Evolutionary conservation across 2,329 filamentous ascomycete genomes (phyloP).

Genomic region (Microsporum ferrugineum): DNA sequence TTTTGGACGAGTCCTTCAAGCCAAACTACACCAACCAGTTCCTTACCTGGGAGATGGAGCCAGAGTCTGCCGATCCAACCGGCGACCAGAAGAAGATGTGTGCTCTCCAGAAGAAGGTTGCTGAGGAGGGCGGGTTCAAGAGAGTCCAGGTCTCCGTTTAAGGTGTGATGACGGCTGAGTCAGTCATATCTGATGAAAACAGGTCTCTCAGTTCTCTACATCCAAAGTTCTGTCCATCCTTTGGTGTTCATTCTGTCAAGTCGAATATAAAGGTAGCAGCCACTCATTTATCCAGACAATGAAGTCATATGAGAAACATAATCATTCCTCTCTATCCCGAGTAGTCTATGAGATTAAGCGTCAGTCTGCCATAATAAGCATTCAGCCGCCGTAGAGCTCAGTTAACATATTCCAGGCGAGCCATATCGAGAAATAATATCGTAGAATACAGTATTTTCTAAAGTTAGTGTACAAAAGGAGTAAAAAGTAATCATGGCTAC

Average conservation of each 20-base stretch:
- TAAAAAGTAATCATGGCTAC: neutral
- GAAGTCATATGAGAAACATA: neutral
- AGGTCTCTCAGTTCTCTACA: neutral
- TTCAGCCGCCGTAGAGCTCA: too few species aligned
- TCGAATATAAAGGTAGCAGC: neutral
- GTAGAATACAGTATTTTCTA: neutral
- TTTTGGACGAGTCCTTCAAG: conserved; percentile 51
- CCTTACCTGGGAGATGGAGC: conserved; percentile 53
- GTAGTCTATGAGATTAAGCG: neutral
- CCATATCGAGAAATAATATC: neutral
- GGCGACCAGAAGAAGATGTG: conserved; percentile 68
- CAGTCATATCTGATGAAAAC: neutral
- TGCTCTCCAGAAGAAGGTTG: conserved; percentile 55
- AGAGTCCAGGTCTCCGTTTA: conserved; percentile 21
- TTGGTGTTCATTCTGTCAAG: neutral
- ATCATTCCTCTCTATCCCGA: neutral
- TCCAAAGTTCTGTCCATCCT: neutral
- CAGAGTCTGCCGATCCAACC: conserved; percentile 53
- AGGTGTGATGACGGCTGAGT: neutral
- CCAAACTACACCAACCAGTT: conserved; percentile 68
- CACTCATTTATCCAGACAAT: neutral
- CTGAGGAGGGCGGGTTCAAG: conserved; percentile 50
- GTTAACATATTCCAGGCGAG: neutral
- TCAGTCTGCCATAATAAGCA: too few species aligned
- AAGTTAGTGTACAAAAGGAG: conserved; percentile 4